phyloP scores from a whole-genome alignment of 2,329 filamentous ascomycete species.

The Phialophora expanda region DNA sequence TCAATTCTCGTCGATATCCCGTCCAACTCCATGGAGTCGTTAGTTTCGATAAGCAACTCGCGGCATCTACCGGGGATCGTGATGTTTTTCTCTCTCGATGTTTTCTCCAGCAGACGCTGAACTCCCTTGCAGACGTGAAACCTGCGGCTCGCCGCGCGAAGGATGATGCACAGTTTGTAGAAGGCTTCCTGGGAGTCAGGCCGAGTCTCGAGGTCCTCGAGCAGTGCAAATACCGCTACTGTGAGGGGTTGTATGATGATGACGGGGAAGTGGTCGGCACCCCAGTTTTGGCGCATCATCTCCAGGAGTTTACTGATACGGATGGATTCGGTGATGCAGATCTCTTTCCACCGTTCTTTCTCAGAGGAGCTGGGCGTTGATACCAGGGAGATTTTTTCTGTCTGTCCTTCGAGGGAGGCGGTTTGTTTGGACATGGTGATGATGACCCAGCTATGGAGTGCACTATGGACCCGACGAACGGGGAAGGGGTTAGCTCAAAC shows the following conservation, averaged over 20 bases:
- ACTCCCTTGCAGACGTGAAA: constrained; percentile 42
- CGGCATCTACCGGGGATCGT: constrained; percentile 35
- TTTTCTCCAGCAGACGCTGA: constrained; percentile 42
- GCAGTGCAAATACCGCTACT: constrained; percentile 42
- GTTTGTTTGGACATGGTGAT: constrained; percentile 41
- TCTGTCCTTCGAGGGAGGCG: constrained; percentile 23
- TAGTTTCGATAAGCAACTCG: constrained; percentile 25
- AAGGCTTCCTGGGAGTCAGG: constrained; percentile 40
- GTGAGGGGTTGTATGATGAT: constrained; percentile 43
- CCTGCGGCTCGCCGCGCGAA: constrained; percentile 40
- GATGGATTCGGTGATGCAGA: constrained; percentile 40
- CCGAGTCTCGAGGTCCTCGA: constrained; percentile 39
- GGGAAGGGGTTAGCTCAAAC: background rate
- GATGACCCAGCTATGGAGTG: constrained; percentile 36
- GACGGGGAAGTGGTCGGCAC: constrained; percentile 44
- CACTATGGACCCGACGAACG: constrained; percentile 13
- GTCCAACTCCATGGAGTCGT: constrained; percentile 37
- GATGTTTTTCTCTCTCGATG: constrained; percentile 37
- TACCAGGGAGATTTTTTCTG: constrained; percentile 36
- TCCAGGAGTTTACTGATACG: constrained; percentile 40
- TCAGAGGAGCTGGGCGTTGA: constrained; percentile 26
- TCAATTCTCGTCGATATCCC: constrained; percentile 13
- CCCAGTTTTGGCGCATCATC: constrained; percentile 42
- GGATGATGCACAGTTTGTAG: constrained; percentile 40
- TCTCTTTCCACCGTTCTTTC: constrained; percentile 32